Evolutionary conservation across 2,329 filamentous ascomycete species (phyloP).

Genomic region (Lecanicillium sp.): DNA sequence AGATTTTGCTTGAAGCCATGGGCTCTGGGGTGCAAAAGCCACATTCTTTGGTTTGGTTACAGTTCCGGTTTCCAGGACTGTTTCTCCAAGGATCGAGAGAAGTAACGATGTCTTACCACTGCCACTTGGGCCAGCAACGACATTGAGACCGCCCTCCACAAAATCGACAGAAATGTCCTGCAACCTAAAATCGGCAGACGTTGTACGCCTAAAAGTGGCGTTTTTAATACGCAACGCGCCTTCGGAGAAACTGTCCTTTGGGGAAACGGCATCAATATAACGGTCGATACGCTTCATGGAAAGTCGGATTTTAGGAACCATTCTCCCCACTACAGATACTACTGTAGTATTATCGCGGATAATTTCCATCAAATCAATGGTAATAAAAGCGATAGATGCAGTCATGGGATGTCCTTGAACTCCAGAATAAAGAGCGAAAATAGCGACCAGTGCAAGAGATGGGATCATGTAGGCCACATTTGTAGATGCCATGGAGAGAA

Average conservation of each 20-base stretch:
- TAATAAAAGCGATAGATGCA: constrained; percentile 42
- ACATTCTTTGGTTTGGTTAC: constrained; percentile 35
- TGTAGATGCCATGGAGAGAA: constrained; percentile 29
- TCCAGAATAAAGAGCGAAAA: constrained; percentile 35
- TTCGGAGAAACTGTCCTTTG: constrained; percentile 30
- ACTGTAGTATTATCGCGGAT: constrained; percentile 27
- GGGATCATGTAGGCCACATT: constrained; percentile 36
- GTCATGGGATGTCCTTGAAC: constrained; percentile 34
- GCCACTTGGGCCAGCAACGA: constrained; percentile 38
- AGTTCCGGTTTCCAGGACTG: constrained; percentile 28
- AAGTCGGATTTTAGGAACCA: constrained; percentile 14
- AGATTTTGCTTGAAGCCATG: constrained; percentile 41
- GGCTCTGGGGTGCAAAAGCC: constrained; percentile 39
- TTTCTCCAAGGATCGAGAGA: constrained; percentile 37
- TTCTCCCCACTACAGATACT: not conserved
- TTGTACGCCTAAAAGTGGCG: constrained; percentile 26
- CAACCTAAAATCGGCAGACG: constrained; percentile 13
- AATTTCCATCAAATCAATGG: constrained; percentile 35
- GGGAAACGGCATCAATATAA: constrained; percentile 34
- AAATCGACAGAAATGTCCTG: constrained; percentile 35
- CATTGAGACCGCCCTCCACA: constrained; percentile 36
- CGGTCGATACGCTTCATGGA: constrained; percentile 37
- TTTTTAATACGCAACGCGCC: constrained; percentile 33
- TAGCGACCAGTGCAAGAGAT: constrained; percentile 34
- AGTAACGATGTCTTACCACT: constrained; percentile 42